Evolutionary conservation across 1,284 basidiomycete genomes (phyloP).

Genomic region (Veloboletus limbatus): DNA sequence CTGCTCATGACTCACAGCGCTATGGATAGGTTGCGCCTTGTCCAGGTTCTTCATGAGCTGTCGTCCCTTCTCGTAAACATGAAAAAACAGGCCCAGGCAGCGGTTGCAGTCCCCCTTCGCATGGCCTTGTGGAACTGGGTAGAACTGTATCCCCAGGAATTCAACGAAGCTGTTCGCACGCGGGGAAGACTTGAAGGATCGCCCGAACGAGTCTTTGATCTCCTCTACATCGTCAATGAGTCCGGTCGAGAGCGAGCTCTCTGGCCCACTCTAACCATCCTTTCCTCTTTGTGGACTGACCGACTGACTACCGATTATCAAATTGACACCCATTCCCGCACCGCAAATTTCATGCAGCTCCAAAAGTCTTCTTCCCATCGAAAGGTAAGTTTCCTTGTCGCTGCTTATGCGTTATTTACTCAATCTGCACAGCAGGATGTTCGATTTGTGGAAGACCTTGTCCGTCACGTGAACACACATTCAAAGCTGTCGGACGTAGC

Average conservation of each 20-base stretch:
- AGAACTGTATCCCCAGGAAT: slow-evolving; percentile 78
- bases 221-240: slow-evolving; percentile 61
- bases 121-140: slow-evolving; percentile 93
- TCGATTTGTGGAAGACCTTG: slow-evolving; percentile 56
- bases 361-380: slow-evolving; percentile 36
- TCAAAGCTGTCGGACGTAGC: slow-evolving; percentile 63
- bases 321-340: slow-evolving; percentile 36
- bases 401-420: not conserved
- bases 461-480: slow-evolving; percentile 47
- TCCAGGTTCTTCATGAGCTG: slow-evolving; percentile 73
- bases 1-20: slow-evolving; percentile 72
- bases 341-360: slow-evolving; percentile 31
- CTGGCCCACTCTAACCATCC: slow-evolving; percentile 80
- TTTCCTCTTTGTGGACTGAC: slow-evolving; percentile 80
- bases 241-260: slow-evolving; percentile 56
- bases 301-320: slow-evolving; percentile 59
- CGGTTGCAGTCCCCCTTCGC: slow-evolving; percentile 73
- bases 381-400: slow-evolving; percentile 36
- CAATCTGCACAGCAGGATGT: slow-evolving; percentile 38
- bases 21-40: slow-evolving; percentile 62
- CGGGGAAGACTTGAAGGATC: slow-evolving; percentile 73
- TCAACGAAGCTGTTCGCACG: slow-evolving; percentile 65
- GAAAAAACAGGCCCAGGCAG: slow-evolving; percentile 71
- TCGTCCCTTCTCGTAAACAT: slow-evolving; percentile 84
- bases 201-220: slow-evolving; percentile 81